Base-by-base conservation (phyloP, 805 yeast species). In the Kodamaea kaohsiungensis region DNA sequence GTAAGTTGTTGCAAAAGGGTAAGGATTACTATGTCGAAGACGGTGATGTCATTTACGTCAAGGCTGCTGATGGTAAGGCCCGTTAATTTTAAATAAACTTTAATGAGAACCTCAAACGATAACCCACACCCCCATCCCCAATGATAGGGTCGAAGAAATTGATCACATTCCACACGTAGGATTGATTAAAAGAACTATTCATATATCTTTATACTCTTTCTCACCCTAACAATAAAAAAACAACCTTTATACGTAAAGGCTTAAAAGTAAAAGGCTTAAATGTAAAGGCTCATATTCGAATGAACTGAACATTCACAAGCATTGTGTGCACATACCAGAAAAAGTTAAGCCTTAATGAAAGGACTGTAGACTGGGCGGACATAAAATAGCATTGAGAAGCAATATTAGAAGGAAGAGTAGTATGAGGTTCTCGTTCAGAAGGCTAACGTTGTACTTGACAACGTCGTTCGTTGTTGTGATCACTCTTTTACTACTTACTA, bases 21-120 rank as follows among this genome's bases (percentile, higher is more conserved):
- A 95, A 93, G 73, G 96, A 86, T 59, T 95, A 95, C 70, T 89
- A 84, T 52, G 96, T 95, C 55, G 97, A 92, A 77, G 97, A 92
- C 70, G 97, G 97, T 65, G 98, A 92, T 70, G 80, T 95, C 65
- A 79, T 93, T 60, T 90, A 86, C 75, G 89, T 93, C 82, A 88
- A 95, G 78, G 91, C 97, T 54, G 97, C 96, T 63, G 96, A 92
- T 51, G 96, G 96, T 73, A 90, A 90, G 78, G 88, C 78, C 55
- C 76, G 80, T 66, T 76, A 76, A 71, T 59, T 18, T 30, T 7
- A 27, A 7, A 27, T 27, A 27, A 27, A 27, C 8, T n/a, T n/a
- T n/a, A n/a, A n/a, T n/a, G n/a, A n/a, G n/a, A n/a, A n/a, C n/a
- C n/a, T n/a, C n/a, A n/a, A n/a, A n/a, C n/a, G n/a, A n/a, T n/a